Evolutionary conservation across 805 yeast species (phyloP), one percentile per base, ranked within the genome.

Genomic region (Hagleromyces aurorensis): DNA sequence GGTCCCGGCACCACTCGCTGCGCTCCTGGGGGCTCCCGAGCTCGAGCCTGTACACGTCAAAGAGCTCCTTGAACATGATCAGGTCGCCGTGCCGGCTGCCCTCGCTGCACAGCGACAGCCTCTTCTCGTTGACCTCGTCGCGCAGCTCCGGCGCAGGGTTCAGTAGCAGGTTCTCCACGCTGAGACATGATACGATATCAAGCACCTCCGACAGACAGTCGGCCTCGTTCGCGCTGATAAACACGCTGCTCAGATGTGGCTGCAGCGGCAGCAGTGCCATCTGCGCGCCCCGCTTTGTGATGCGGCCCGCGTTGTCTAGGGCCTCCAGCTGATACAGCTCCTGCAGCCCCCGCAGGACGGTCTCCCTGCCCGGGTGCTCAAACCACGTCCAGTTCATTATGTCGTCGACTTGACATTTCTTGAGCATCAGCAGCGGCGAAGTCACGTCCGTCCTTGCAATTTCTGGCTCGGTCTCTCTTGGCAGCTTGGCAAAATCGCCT

Each of bases 181-280:
- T 84, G 14, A 91, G 65, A 57, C 97, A 89, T 0, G 97, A 75
- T 2, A 83, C 93, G 30, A 91, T 84, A 50, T 89, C 97, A 16
- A 89, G 66, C 1, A 83, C 94, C 1, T 78, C 72, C 2, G 60
- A 59, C 5, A 85, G 57, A 26, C 80, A 75, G 2, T 61, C 65
- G 16, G 47, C 41, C 25, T 72, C 75, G 36, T 67, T 59, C 0
- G 96, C 94, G 15, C 70, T 65, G 18, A 91, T 62, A 32, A 91
- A 62, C 6, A 89, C 96, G 1, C 86, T 85, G 4, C 94, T 80
- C 25, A 91, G 64, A 47, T 83, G 91, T 0, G 98, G 97, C n/a
- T 86, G 80, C 16, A 91, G 67, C 0, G 98, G 98, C 37, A 91
- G 62, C 10, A 84, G 69, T 0, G 93, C 85, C 89, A 91, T 85